These are phyloP conservation scores for Vanderwaltozyma polyspora DNA, from an alignment of 805 yeast genomes.

Conservation along the genomic window DNA sequence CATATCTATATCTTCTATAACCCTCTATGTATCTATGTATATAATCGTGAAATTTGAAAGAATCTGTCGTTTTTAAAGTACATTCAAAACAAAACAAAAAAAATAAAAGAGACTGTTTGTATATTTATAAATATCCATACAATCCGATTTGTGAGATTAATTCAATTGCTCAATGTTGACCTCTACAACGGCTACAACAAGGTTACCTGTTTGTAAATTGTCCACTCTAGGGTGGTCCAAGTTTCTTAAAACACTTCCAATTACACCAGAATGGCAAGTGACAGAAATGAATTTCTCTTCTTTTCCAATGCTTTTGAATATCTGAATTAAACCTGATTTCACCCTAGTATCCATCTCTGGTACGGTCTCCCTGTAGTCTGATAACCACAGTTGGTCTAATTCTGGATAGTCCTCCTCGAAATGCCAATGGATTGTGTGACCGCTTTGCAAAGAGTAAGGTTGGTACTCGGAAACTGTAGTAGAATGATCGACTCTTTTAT, in stretches of 20 bases:
- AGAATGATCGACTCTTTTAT: constrained; percentile 33
- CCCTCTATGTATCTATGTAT: too few species aligned
- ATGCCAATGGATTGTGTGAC: constrained; percentile 32
- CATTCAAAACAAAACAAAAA: too few species aligned
- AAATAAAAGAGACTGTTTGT: too few species aligned
- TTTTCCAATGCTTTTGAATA: constrained; percentile 29
- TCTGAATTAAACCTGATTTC: constrained; percentile 27
- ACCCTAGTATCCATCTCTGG: constrained; percentile 39
- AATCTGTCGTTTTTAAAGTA: too few species aligned
- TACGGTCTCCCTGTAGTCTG: constrained; percentile 37
- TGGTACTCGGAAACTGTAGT: constrained; percentile 12
- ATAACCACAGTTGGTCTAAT: constrained; percentile 37
- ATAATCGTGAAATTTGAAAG: too few species aligned
- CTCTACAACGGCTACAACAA: constrained; percentile 47
- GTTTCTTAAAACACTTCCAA: constrained; percentile 39
- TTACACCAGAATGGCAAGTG: constrained; percentile 55
- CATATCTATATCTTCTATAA: too few species aligned
- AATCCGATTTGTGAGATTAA: too few species aligned
- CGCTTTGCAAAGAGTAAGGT: constrained; percentile 7
- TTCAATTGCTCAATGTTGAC: constrained; percentile 1
- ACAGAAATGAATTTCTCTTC: constrained; percentile 31
- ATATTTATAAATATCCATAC: too few species aligned
- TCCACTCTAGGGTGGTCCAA: constrained; percentile 45
- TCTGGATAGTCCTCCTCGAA: constrained; percentile 38
- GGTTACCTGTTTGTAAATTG: constrained; percentile 50